phyloP scores from a whole-genome alignment of 2,329 filamentous ascomycete species.

The Cladosporium sp. region DNA sequence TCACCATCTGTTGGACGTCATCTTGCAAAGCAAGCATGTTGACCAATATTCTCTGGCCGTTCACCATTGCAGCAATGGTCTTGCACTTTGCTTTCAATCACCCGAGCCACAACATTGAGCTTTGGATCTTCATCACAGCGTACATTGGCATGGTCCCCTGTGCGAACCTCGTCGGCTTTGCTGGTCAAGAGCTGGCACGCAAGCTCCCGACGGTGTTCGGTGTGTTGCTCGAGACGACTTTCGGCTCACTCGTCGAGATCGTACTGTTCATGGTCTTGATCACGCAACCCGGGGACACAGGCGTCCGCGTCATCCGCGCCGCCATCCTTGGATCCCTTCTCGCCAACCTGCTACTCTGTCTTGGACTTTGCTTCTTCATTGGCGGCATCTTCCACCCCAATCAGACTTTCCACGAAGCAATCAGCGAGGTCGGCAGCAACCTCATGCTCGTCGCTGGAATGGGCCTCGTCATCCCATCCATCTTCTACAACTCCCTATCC shows the following conservation, averaged over 20 bases:
- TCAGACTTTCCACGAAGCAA: constrained; percentile 66
- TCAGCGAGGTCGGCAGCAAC: constrained; percentile 75
- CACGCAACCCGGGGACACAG: constrained; percentile 21
- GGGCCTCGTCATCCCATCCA: constrained; percentile 44
- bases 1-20: constrained; percentile 40
- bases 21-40: constrained; percentile 43
- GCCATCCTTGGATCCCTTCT: constrained; percentile 79
- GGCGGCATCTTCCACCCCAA: constrained; percentile 66
- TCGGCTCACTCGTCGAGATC: constrained; percentile 74
- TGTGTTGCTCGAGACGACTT: constrained; percentile 46
- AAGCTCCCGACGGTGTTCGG: constrained; percentile 71
- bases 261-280: constrained; percentile 75
- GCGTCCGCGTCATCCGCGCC: constrained; percentile 62
- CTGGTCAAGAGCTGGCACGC: constrained; percentile 64
- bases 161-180: constrained; percentile 53
- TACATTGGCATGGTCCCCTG: constrained; percentile 49
- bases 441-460: constrained; percentile 68
- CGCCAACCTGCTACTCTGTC: constrained; percentile 73
- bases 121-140: constrained; percentile 45
- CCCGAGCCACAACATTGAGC: constrained; percentile 22
- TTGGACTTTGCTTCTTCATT: constrained; percentile 77
- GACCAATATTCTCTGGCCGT: constrained; percentile 48
- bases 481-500: constrained; percentile 48
- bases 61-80: constrained; percentile 44
- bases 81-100: constrained; percentile 41